Base-by-base conservation (phyloP, 805 yeast genomes). In the Candida succiphila region DNA sequence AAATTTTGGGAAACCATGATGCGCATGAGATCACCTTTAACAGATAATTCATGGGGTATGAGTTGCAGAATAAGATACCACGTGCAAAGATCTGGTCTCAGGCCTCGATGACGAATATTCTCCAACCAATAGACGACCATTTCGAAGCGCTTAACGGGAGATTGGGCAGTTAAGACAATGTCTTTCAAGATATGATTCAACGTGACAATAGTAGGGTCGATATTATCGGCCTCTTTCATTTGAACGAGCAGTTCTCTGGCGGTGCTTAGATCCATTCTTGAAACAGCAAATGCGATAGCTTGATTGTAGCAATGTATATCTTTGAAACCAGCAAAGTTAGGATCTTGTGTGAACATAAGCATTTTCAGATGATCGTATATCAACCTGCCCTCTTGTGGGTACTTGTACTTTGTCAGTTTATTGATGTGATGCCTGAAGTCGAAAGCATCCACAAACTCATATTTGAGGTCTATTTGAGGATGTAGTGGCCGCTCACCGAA, bases 231-330 rank as follows among this genome's bases (percentile, higher is more conserved):
- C 4, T 31, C 25, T 25, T 37, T 40, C 67, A 69, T 63, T 40
- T 65, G 67, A 1, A 52, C 49, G 25, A 65, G 48, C 3, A 62
- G 43, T 31, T 60, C 63, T 29, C 62, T 51, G 38, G 68, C 57
- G 3, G 63, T 51, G 1, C 63, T 61, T 29, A 61, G 49, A 44
- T 69, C 71, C 38, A 51, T 50, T 27, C 52, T 54, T 14, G 42
- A 37, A 15, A 59, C 48, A 41, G 56, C 67, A 43, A 52, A 67
- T 32, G 53, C 60, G 1, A 71, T 55, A 13, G 54, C 43, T 37
- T 57, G 56, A 38, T 66, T 66, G 41, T 49, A 67, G 3, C 54
- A 41, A 7, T 51, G 40, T 1, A 56, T 38, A 9, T 54, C 51
- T 24, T 60, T 45, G n/a, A 59, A 40, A 2, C 42, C 42, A 3